Base-by-base conservation (phyloP, 305 asterid species). In the Ilex paraguariensis region DNA sequence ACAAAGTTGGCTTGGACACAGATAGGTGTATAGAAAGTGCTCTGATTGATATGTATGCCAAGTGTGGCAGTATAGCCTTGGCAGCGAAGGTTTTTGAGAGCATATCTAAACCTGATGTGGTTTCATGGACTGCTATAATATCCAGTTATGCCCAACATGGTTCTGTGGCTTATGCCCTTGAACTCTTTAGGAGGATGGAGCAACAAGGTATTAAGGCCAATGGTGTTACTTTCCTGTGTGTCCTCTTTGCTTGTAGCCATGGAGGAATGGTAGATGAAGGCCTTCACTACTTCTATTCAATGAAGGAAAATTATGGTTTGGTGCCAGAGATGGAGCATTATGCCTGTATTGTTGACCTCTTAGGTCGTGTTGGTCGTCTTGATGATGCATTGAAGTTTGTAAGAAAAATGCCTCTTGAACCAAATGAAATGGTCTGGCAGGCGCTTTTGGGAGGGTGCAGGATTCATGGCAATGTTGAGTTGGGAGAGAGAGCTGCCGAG, bases 1-100 rank as follows among this genome's bases (percentile, higher is more conserved):
- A 68, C 73, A 80, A 80, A 80, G 40, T 67, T 49, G 74, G 77
- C 51, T 73, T 77, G 60, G 69, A 42, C 46, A 60, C 66, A 32
- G 80, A 77, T 13, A 77, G 61, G 61, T 80, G 66, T 46, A 16
- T 70, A 40, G 81, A 70, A 65, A 73, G 85, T 75, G 72, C 87
- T 60, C 74, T 78, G 62, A 68, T 81, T 42, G 86, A 83, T 74
- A 83, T 83, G 87, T 84, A 81, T 67, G 87, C 82, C 31, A 79
- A 84, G 54, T 82, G 80, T 58, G 88, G 88, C 42, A 66, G 78
- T 61, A 65, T 85, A 59, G 46, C 57, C 33, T 79, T 57, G 46
- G 86, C 86, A 13, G 74, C 78, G 17, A 59, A 62, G 48, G 63
- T 78, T 49, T 84, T 78, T 54, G 62, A 69, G 46, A 64, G 56